Evolutionary conservation across 2,329 filamentous ascomycete genomes (phyloP).

Genomic region (Chalara sp.): DNA sequence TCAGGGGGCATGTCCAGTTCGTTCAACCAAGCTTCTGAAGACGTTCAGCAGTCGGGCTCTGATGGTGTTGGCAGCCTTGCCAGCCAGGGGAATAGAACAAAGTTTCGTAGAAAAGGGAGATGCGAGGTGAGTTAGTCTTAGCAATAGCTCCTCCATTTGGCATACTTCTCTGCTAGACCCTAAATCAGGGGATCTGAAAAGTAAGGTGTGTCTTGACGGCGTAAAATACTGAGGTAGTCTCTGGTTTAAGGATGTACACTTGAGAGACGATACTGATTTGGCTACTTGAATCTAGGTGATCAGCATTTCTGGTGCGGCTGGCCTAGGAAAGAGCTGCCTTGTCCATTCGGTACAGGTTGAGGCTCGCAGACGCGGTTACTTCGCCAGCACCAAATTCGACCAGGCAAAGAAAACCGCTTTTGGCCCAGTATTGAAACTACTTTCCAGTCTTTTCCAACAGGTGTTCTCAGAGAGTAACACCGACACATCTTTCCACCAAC

Average conservation of each 20-base stretch:
- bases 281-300: slow-evolving; percentile 30
- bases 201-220: no score
- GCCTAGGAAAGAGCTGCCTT: slow-evolving; percentile 59
- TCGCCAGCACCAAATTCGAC: slow-evolving; percentile 61
- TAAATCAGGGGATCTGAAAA: no score
- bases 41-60: slow-evolving; percentile 12
- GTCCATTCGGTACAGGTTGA: slow-evolving; percentile 57
- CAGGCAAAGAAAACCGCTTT: slow-evolving; percentile 53
- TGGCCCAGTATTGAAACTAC: slow-evolving; percentile 55
- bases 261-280: no score
- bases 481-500: slow-evolving; percentile 55
- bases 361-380: slow-evolving; percentile 55
- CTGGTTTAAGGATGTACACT: no score
- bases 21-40: neutral
- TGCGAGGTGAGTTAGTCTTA: slow-evolving; percentile 38
- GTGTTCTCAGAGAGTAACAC: slow-evolving; percentile 62
- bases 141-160: no score
- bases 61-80: slow-evolving; percentile 24
- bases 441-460: slow-evolving; percentile 61
- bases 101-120: slow-evolving; percentile 54
- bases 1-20: slow-evolving; percentile 9
- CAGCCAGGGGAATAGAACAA: slow-evolving; percentile 28
- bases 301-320: slow-evolving; percentile 53
- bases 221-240: no score
- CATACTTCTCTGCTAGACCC: no score